Percentiles rank a stretch among this genome's conserved stretches.
Evolutionary conservation across 169 alveolate genomes (phyloP).

Genomic region (Babesia caballi): DNA sequence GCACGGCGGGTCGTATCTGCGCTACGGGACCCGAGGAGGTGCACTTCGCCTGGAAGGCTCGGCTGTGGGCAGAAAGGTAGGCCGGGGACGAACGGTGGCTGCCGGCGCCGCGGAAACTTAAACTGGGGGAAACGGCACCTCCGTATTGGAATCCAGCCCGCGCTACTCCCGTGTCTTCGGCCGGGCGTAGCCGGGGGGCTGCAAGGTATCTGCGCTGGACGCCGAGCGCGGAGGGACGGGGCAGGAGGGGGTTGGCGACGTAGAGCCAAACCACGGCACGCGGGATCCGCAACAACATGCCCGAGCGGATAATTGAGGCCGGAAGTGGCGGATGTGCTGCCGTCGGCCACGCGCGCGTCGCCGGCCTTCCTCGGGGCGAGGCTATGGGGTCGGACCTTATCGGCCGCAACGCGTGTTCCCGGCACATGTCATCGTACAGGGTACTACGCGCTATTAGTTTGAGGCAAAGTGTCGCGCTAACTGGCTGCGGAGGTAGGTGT

Average conservation of each 20-base stretch:
- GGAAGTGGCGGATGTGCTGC: not conserved
- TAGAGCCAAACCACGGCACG: not conserved
- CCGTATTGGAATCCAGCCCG: not conserved
- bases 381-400: slow-evolving; percentile 14
- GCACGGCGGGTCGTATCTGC: not conserved
- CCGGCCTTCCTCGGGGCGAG: not conserved
- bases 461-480: not conserved
- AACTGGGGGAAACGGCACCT: not conserved
- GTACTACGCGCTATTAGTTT: not conserved
- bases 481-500: slow-evolving; percentile 2
- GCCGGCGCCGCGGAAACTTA: not conserved
- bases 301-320: not conserved
- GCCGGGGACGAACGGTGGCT: not conserved
- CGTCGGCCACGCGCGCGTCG: not conserved
- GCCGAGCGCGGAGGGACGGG: not conserved
- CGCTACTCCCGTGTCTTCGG: not conserved
- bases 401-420: not conserved
- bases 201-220: not conserved
- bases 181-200: not conserved
- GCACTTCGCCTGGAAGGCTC: not conserved
- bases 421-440: not conserved
- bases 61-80: not conserved
- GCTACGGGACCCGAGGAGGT: not conserved
- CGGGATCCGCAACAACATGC: not conserved
- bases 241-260: not conserved